Evolutionary conservation across 371 early-diverging fungal species (phyloP).

Genomic region (Mortierella sp.): DNA sequence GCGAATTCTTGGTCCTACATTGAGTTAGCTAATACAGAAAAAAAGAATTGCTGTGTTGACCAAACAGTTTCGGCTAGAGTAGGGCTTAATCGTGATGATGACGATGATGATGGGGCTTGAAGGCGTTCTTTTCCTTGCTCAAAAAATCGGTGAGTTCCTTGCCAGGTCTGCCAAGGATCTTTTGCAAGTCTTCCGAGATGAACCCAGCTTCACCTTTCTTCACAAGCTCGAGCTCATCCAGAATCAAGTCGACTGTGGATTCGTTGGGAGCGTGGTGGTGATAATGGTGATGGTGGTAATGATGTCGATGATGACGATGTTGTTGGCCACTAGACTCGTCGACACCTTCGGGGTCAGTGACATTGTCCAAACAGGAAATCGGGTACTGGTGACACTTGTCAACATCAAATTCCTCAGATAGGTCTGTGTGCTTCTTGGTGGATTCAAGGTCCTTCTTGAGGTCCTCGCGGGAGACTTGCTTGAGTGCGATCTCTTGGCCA

Average conservation of each 20-base stretch:
- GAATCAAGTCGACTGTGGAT: conserved; percentile 23
- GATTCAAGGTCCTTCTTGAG: conserved; percentile 34
- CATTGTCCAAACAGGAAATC: not conserved
- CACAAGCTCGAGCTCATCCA: conserved; percentile 45
- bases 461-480: conserved; percentile 36
- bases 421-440: conserved; percentile 2
- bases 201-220: conserved; percentile 23
- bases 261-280: conserved; percentile 14
- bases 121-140: conserved; percentile 35
- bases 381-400: not conserved
- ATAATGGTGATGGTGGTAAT: conserved; percentile 1
- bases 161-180: conserved; percentile 30
- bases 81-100: no score
- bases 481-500: conserved; percentile 25
- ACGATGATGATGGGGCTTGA: conserved; percentile 15
- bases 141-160: conserved; percentile 29
- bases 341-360: not conserved
- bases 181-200: conserved; percentile 38
- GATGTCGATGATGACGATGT: not conserved
- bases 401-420: not conserved
- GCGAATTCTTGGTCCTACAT: no score
- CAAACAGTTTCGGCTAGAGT: no score
- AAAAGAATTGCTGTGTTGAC: no score
- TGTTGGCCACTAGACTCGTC: not conserved
- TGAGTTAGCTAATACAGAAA: no score